Percentiles rank a stretch among this genome's conserved stretches.
These are phyloP conservation scores for Ambrosiella xylebori DNA, from an alignment of 2,329 filamentous ascomycete genomes.

Conservation along the genomic window DNA sequence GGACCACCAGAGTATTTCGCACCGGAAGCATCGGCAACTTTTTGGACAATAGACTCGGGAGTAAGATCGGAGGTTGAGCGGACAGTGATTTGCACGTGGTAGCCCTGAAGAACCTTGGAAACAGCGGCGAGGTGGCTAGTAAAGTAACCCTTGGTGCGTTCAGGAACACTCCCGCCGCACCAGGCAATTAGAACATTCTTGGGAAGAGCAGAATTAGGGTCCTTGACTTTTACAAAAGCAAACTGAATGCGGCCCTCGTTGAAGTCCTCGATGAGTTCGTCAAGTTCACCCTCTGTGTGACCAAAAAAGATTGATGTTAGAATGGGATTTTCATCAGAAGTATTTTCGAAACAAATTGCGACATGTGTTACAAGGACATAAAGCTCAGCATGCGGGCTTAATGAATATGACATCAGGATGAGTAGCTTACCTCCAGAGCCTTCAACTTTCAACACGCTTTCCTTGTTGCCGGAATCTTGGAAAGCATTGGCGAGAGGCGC, in stretches of 20 bases:
- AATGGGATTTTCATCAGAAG: not conserved
- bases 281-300: slow-evolving; percentile 64
- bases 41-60: slow-evolving; percentile 75
- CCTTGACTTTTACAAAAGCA: slow-evolving; percentile 90
- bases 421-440: slow-evolving; percentile 55
- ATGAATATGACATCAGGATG: not conserved
- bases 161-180: slow-evolving; percentile 96
- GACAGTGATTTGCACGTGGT: slow-evolving; percentile 94
- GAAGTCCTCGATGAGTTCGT: slow-evolving; percentile 85
- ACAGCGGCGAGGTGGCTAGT: slow-evolving; percentile 84
- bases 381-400: not conserved
- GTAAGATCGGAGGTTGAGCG: slow-evolving; percentile 79
- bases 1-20: slow-evolving; percentile 73
- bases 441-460: slow-evolving; percentile 91
- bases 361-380: not conserved
- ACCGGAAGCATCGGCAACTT: slow-evolving; percentile 86
- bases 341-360: not conserved
- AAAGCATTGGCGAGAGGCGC: slow-evolving; percentile 87
- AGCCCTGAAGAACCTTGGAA: slow-evolving; percentile 83
- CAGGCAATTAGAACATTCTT: slow-evolving; percentile 91
- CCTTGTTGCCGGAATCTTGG: slow-evolving; percentile 69
- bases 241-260: slow-evolving; percentile 95
- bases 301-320: slow-evolving; percentile 6
- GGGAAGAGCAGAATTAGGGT: slow-evolving; percentile 74
- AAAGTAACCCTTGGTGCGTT: slow-evolving; percentile 96